These are phyloP conservation scores for Thelonectria olida DNA, from an alignment of 2,329 filamentous ascomycete genomes.

Conservation along the genomic window DNA sequence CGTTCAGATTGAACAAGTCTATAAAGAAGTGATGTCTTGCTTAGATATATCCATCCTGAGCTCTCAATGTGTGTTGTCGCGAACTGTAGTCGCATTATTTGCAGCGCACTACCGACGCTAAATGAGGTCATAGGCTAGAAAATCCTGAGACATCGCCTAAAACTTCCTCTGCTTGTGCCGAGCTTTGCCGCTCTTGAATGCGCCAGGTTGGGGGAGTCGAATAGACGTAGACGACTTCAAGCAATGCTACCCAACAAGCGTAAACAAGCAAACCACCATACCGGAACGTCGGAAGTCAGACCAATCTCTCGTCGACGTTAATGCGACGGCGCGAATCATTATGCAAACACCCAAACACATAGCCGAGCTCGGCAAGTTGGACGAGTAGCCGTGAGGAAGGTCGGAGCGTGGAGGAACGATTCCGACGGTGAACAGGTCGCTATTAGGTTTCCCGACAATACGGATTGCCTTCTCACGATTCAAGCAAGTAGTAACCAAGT, in stretches of 20 bases:
- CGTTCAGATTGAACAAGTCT: no score
- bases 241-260: no score
- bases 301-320: no score
- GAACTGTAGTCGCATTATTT: no score
- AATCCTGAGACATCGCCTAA: background rate
- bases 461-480: background rate
- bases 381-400: background rate
- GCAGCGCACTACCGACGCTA: background rate
- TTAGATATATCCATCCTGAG: no score
- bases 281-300: no score
- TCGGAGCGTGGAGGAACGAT: conserved; percentile 32
- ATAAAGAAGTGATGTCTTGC: no score
- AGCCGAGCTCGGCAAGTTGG: conserved; percentile 15
- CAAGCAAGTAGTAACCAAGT: background rate
- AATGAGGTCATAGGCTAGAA: background rate
- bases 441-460: background rate
- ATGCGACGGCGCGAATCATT: background rate
- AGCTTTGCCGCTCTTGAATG: conserved; percentile 21
- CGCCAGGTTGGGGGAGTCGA: no score
- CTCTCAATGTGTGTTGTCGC: no score
- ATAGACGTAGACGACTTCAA: no score
- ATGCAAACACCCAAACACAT: no score
- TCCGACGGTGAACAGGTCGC: conserved; percentile 9
- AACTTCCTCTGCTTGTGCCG: conserved; percentile 14
- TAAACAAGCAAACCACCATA: no score